These are phyloP conservation scores for Yarrowia phangngaensis DNA, from an alignment of 805 yeast genomes.

Conservation along the genomic window DNA sequence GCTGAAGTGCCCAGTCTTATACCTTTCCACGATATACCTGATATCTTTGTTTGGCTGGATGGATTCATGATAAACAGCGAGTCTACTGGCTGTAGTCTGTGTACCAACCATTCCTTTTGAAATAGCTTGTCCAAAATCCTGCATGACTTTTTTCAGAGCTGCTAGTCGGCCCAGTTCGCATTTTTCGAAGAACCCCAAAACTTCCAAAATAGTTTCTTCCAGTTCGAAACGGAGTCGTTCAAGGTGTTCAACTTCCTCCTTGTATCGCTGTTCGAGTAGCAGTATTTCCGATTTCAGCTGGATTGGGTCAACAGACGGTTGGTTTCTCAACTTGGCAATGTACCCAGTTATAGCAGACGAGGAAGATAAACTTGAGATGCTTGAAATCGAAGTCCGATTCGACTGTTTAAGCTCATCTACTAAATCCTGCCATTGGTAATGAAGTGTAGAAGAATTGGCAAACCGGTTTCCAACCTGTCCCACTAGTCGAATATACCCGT, in stretches of 20 bases:
- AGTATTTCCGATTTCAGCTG: conserved; percentile 4
- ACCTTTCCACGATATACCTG: conserved; percentile 53
- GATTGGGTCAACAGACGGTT: conserved; percentile 9
- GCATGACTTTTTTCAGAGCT: conserved; percentile 59
- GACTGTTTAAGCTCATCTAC: not conserved
- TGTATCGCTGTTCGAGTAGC: conserved; percentile 51
- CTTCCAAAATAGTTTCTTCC: conserved; percentile 64
- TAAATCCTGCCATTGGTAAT: conserved; percentile 69
- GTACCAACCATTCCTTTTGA: conserved; percentile 41
- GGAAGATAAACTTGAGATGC: not conserved
- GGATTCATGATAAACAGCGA: conserved; percentile 42
- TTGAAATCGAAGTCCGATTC: not conserved
- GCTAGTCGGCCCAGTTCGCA: conserved; percentile 68
- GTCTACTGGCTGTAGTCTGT: conserved; percentile 17
- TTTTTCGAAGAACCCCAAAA: conserved; percentile 63
- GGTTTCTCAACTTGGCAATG: conserved; percentile 15
- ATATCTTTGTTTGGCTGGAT: conserved; percentile 65
- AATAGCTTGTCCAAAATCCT: conserved; percentile 57
- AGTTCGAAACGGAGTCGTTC: conserved; percentile 63
- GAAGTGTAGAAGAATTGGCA: conserved; percentile 63
- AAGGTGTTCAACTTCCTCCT: conserved; percentile 51
- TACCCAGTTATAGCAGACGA: conserved; percentile 4
- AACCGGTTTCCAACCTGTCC: conserved; percentile 56
- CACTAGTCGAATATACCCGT: conserved; percentile 58
- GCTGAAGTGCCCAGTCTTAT: conserved; percentile 65